Evolutionary conservation across 2,329 filamentous ascomycete species (phyloP).

Genomic region (Microcyclosporella mali): DNA sequence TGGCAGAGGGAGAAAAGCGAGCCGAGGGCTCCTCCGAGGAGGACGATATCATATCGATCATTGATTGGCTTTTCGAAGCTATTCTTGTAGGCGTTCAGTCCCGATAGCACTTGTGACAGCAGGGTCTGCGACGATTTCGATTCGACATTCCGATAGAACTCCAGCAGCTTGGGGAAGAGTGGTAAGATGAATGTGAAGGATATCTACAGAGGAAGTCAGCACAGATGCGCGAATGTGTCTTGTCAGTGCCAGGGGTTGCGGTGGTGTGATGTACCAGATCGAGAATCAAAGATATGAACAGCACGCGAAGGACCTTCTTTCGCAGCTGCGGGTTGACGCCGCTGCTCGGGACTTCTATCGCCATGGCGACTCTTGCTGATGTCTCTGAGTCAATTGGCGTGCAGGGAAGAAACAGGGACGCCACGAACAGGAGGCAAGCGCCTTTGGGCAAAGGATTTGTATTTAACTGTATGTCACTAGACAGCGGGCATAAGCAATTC

Average conservation of each 20-base stretch:
- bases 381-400: no score
- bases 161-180: constrained; percentile 87
- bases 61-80: constrained; percentile 89
- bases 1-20: constrained; percentile 92
- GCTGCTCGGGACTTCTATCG: constrained; percentile 4
- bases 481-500: constrained; percentile 2
- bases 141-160: constrained; percentile 90
- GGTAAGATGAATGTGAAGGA: constrained; percentile 98
- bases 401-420: neutral
- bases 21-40: constrained; percentile 86
- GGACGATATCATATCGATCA: constrained; percentile 91
- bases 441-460: constrained; percentile 1
- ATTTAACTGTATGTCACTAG: constrained; percentile 4
- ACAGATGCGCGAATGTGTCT: neutral
- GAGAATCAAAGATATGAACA: constrained; percentile 20
- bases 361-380: constrained; percentile 8
- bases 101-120: constrained; percentile 70
- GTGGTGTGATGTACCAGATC: constrained; percentile 18
- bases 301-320: constrained; percentile 20
- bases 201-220: constrained; percentile 52
- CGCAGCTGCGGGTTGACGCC: constrained; percentile 11
- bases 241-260: neutral
- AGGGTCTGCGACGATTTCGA: constrained; percentile 54
- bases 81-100: constrained; percentile 90
- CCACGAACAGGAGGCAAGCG: neutral